Evolutionary conservation across 192 early-diverging fungal species (phyloP).

Genomic region (Helicostylum pulchrum): DNA sequence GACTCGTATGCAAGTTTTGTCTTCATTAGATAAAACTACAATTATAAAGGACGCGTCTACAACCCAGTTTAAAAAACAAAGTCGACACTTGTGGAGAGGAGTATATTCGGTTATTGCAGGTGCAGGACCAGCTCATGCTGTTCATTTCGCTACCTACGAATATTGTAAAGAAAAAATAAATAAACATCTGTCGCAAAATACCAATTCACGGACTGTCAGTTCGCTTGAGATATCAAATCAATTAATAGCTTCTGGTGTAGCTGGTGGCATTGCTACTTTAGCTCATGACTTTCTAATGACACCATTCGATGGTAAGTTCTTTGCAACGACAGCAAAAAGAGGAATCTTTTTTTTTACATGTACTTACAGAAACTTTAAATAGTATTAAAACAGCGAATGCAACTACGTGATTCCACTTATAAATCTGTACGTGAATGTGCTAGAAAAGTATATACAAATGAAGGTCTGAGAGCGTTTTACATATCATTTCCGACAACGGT

Average conservation of each 20-base stretch:
- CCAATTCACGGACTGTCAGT: conserved; percentile 37
- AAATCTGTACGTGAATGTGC: conserved; percentile 71
- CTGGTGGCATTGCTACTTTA: conserved; percentile 86
- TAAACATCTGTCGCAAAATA: not conserved
- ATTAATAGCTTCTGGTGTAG: conserved; percentile 62
- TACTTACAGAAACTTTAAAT: not conserved
- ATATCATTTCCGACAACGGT: conserved; percentile 95
- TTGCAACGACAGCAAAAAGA: no score
- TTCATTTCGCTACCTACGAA: conserved; percentile 95
- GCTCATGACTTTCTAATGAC: conserved; percentile 90
- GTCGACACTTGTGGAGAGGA: conserved; percentile 83
- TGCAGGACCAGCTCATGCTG: conserved; percentile 92
- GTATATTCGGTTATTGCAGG: conserved; percentile 89
- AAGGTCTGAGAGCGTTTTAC: conserved; percentile 88
- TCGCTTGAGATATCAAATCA: conserved; percentile 41
- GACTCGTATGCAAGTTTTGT: conserved; percentile 14
- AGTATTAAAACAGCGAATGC: conserved; percentile 97
- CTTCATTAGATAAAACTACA: conserved; percentile 17
- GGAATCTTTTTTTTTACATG: no score
- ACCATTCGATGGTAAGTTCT: conserved; percentile 82
- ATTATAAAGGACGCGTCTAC: conserved; percentile 69
- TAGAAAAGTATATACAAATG: conserved; percentile 58
- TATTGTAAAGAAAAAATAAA: conserved; percentile 74
- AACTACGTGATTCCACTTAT: conserved; percentile 74
- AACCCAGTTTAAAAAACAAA: conserved; percentile 10